phyloP scores from a whole-genome alignment of 768 basidiomycete genomes.

The Ephemerocybe angulata region DNA sequence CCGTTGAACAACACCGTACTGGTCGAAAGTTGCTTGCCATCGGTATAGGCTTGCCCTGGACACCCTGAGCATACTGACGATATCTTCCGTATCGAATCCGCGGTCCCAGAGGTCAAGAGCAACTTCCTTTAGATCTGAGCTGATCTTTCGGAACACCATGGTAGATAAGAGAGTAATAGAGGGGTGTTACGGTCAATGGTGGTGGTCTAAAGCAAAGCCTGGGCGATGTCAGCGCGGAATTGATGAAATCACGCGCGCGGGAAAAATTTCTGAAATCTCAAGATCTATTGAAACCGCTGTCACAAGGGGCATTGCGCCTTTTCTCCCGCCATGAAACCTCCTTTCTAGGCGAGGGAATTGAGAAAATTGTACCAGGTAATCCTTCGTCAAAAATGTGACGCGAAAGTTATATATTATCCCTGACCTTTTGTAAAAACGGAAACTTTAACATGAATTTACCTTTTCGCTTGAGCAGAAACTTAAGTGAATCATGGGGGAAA shows the following conservation, averaged over 20 bases:
- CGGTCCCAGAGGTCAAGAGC: constrained; percentile 20
- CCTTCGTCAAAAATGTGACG: too few species aligned
- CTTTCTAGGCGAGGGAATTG: too few species aligned
- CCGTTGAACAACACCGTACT: constrained; percentile 6
- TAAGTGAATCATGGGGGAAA: too few species aligned
- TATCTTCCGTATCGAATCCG: constrained; percentile 19
- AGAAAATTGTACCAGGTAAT: too few species aligned
- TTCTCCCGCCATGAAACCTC: too few species aligned
- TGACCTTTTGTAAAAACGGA: too few species aligned
- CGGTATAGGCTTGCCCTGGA: constrained; percentile 22
- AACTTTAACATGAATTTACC: too few species aligned
- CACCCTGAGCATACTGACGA: constrained; percentile 20
- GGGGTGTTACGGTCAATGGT: neutral
- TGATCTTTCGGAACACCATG: constrained; percentile 19
- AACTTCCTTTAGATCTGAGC: constrained; percentile 22
- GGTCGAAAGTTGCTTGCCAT: constrained; percentile 20
- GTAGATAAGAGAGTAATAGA: neutral
- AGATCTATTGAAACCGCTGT: neutral
- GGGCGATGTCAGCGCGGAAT: neutral
- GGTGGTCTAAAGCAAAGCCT: neutral
- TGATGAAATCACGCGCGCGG: neutral
- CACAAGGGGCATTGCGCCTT: neutral
- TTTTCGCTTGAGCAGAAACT: too few species aligned
- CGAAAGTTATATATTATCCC: too few species aligned
- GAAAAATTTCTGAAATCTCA: neutral